Base-by-base conservation (phyloP, 2,329 filamentous ascomycete species). In the Sporothrix pallida region DNA sequence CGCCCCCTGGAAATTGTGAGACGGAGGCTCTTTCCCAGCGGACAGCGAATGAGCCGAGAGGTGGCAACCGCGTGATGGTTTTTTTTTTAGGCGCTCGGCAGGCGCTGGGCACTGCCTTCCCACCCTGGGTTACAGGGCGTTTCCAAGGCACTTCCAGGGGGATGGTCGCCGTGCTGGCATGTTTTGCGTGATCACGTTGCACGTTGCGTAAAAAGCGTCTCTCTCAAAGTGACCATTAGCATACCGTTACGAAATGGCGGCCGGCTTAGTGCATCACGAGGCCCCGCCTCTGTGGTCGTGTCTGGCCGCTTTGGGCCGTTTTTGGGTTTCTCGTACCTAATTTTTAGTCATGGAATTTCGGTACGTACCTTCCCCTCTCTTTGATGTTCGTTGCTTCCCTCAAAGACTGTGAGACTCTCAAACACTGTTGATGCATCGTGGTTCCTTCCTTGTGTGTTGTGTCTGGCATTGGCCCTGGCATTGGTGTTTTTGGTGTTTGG, bases 241-340 rank as follows among this genome's bases (percentile, higher is more conserved):
- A 78, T 78, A 74, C 73, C 72, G 75, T 78, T 78, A 78, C 78
- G 75, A 76, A 76, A 78, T 77, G 76, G 78, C 75, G 73, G 60
- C 72, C 48, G 54, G 70, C 50, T 56, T 72, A 73, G 73, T 62
- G 71, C 67, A 73, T 74, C 73, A 74, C 73, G 73, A 67, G 73
- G 67, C 71, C 71, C 70, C 31, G 52, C n/a, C 52, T 23, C 54
- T 17, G 50, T 42, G 60, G 70, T 70, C 72, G 73, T 58, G 56
- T 73, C 54, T 69, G 56, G 50, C 71, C 71, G 69, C 50, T 72
- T 73, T 73, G 48, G 70, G 73, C 78, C 78, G 78, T 76, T 76
- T 73, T 74, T 73, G 48, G 73, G 67, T 79, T 79, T 79, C 76
- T 76, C 75, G 75, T 79, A 78, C 75, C 76, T 80, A 80, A 80